A percentile compares a stretch with the other conserved stretches of the same genome.
phyloP scores from a whole-genome alignment of 2,329 filamentous ascomycete species.

The Diaporthe citrichinensis region DNA sequence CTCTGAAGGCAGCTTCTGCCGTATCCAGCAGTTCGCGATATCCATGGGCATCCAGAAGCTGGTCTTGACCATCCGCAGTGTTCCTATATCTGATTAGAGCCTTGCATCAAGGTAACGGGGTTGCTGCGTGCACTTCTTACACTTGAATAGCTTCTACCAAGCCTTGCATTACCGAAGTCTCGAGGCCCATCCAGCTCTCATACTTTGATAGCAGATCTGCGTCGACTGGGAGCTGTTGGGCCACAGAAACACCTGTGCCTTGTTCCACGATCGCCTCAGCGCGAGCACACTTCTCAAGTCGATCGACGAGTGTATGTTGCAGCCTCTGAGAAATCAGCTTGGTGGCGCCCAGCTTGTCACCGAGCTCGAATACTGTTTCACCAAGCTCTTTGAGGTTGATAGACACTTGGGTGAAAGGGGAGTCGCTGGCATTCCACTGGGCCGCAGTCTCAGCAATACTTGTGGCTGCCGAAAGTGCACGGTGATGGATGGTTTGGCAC shows the following conservation, averaged over 20 bases:
- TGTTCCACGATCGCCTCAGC: conserved; percentile 8
- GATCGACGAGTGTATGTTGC: background rate
- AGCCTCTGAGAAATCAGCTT: background rate
- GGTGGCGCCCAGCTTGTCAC: background rate
- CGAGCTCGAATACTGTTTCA: background rate
- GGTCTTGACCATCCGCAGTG: background rate
- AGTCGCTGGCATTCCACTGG: conserved; percentile 5
- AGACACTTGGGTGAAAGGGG: background rate
- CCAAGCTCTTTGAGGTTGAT: background rate
- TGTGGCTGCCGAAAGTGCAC: background rate
- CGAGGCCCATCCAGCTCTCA: background rate
- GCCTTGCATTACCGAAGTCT: conserved; percentile 9
- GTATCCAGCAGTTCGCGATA: background rate
- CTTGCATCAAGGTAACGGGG: too few species aligned
- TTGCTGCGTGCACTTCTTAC: background rate
- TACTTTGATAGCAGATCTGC: background rate
- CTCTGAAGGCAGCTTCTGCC: background rate
- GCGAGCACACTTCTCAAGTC: background rate
- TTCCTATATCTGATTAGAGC: background rate
- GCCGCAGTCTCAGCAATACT: background rate
- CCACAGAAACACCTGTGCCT: background rate
- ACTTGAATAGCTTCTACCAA: conserved; percentile 3
- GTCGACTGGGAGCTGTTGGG: background rate
- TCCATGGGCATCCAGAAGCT: background rate
- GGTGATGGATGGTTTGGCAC: conserved; percentile 3